phyloP scores from a whole-genome alignment of 2,329 filamentous ascomycete genomes.

The Colletotrichum cereale region DNA sequence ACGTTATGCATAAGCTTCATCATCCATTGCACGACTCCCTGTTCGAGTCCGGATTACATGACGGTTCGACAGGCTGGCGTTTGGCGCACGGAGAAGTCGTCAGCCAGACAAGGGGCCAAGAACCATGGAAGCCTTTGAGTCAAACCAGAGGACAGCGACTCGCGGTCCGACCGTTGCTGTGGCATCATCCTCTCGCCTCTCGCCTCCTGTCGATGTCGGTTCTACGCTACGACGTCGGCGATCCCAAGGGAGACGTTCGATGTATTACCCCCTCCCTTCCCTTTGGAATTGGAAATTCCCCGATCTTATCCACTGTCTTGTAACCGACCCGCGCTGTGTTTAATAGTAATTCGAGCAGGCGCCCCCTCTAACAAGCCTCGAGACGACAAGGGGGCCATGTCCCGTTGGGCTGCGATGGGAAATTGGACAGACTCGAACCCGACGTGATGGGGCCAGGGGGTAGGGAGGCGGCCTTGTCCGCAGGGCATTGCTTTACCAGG shows the following conservation, averaged over 20 bases:
- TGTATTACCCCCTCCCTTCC: neutral
- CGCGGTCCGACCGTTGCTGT: neutral
- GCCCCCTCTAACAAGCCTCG: conserved; percentile 19
- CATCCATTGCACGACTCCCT: neutral
- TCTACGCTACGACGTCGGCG: neutral
- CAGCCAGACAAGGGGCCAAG: neutral
- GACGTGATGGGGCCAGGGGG: conserved; percentile 1
- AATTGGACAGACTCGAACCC: conserved; percentile 14
- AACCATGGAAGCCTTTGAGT: neutral
- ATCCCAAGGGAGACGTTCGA: conserved; percentile 27
- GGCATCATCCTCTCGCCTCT: neutral
- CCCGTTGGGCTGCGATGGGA: conserved; percentile 31
- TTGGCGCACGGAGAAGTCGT: neutral
- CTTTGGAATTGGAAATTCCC: conserved; percentile 30
- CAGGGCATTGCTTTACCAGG: neutral
- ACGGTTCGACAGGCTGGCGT: neutral
- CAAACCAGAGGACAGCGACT: neutral
- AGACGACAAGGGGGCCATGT: conserved; percentile 23
- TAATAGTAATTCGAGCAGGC: neutral
- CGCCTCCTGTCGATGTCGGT: neutral
- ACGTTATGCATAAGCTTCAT: neutral
- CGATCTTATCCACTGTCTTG: conserved; percentile 22
- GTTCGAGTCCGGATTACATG: too few relatives aligned
- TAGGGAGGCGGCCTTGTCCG: too few relatives aligned
- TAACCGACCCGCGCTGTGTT: neutral